Conservation (phyloP, 2,329 filamentous ascomycete species). For the Ascochyta fabae region DNA sequence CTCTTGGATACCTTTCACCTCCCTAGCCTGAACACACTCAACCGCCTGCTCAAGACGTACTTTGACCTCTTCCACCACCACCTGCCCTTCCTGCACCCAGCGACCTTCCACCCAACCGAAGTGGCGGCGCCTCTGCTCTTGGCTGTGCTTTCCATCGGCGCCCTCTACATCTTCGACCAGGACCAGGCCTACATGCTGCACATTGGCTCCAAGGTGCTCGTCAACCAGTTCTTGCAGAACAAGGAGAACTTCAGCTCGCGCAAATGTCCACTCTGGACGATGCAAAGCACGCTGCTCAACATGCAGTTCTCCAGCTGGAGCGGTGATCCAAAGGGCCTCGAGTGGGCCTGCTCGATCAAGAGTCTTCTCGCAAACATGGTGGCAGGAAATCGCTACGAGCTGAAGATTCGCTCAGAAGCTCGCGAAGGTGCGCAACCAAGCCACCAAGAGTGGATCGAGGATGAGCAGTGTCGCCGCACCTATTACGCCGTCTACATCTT, state of each 20-base stretch:
- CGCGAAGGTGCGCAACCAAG: conserved; percentile 77
- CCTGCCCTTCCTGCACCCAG: conserved; percentile 90
- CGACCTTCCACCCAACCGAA: conserved; percentile 82
- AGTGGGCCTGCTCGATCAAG: conserved; percentile 99
- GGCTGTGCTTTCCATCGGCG: conserved; percentile 91
- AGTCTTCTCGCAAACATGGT: conserved; percentile 98
- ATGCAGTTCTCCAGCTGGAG: conserved; percentile 99
- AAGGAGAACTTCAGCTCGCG: conserved; percentile 98
- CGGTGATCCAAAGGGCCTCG: conserved; percentile 93
- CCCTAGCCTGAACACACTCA: conserved; percentile 79
- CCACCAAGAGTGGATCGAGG: conserved; percentile 92
- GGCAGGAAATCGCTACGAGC: conserved; percentile 92
- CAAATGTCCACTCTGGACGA: conserved; percentile 96
- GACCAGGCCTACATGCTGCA: conserved; percentile 97
- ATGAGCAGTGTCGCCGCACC: conserved; percentile 93
- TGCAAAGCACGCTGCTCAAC: conserved; percentile 95
- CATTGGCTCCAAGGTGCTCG: conserved; percentile 95
- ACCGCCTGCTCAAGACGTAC: conserved; percentile 93
- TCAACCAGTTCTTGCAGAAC: conserved; percentile 96
- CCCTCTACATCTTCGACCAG: conserved; percentile 95
- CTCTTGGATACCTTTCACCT: conserved; percentile 90
- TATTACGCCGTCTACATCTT: conserved; percentile 99
- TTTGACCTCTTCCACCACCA: conserved; percentile 98
- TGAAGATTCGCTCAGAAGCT: conserved; percentile 90
- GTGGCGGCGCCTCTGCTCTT: conserved; percentile 84